Base-by-base conservation (phyloP, 345 rosid species). In the Ceriops zippeliana region DNA sequence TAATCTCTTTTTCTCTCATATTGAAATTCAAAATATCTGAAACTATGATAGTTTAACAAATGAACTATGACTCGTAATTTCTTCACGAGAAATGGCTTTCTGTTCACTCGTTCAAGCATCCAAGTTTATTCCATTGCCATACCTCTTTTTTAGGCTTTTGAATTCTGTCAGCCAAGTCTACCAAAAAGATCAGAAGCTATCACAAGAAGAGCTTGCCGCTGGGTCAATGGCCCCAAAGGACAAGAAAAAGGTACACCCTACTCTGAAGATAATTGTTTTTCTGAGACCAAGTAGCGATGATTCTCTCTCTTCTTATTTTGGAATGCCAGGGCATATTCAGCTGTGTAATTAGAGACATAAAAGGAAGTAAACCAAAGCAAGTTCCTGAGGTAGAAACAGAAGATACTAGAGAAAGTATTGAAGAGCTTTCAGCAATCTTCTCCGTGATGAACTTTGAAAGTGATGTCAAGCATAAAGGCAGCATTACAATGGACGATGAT, bases 251-350 rank as follows among this genome's bases (percentile, higher is more conserved):
- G 96, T 85, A 74, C 47, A 15, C 54, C 31, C 26, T 17, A 7
- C 13, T 27, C 42, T 37, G 57, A 64, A 46, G 20, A n/a, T 38
- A 7, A 17, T 37, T 38, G 66, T 66, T 61, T 75, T 10, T 30
- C 22, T 5, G 3, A 26, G 54, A 28, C n/a, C 51, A 38, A 28
- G 56, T 49, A 7, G 6, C 49, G 27, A 35, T 21, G 57, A 19
- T 58, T 54, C 8, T 60, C 30, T 66, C 27, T 60, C 68, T 69
- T 52, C 28, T 37, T 46, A n/a, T 67, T 62, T 42, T 70, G 67
- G 38, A 51, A 34, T 70, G 26, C 19, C 64, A 89, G 98, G 87
- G 98, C 38, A 75, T 93, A 70, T 93, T 93, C 78, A 84, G 95
- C 73, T 93, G 96, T n/a, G 87, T 93, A 26, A 83, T 89, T 75